Conservation (phyloP, 139 green algal genomes). For the Microglena sp. region DNA sequence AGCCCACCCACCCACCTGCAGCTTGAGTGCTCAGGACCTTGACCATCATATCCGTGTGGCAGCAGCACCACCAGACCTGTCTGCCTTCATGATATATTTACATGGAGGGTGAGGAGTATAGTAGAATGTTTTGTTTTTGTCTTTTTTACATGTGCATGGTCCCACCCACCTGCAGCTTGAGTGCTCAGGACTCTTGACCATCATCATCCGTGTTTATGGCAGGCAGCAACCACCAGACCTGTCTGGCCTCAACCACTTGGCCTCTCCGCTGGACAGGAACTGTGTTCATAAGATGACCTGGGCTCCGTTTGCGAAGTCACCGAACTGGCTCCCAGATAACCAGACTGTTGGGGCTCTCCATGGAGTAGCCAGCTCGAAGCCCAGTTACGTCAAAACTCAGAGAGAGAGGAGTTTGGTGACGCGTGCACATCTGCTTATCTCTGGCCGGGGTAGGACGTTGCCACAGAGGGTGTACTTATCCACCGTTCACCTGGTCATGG, state of each 20-base stretch:
- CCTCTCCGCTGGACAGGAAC: slow-evolving; percentile 87
- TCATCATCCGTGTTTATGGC: slow-evolving; percentile 98
- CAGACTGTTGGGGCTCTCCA: slow-evolving; percentile 95
- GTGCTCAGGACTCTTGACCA: slow-evolving; percentile 94
- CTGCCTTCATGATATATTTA: too few relatives aligned
- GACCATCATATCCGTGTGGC: slow-evolving; percentile 96
- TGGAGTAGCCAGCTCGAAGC: slow-evolving; percentile 95
- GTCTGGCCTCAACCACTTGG: slow-evolving; percentile 91
- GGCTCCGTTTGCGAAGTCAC: slow-evolving; percentile 95
- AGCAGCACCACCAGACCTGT: slow-evolving; percentile 77
- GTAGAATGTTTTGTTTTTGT: too few relatives aligned
- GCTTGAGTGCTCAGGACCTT: slow-evolving; percentile 89
- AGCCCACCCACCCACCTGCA: too few relatives aligned
- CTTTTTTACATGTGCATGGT: too few relatives aligned
- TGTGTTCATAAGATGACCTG: slow-evolving; percentile 95
- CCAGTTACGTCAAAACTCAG: slow-evolving; percentile 93
- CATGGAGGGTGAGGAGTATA: too few relatives aligned
- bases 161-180: too few relatives aligned
- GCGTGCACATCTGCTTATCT: not conserved
- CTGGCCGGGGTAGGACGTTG: not conserved
- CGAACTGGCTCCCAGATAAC: slow-evolving; percentile 97
- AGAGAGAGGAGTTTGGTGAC: slow-evolving; percentile 44
- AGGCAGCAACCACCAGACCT: slow-evolving; percentile 84
- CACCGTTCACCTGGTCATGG: slow-evolving; percentile 41
- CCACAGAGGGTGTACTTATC: not conserved